Conservation (phyloP, 768 basidiomycete genomes). For the Steccherinum ochraceum region DNA sequence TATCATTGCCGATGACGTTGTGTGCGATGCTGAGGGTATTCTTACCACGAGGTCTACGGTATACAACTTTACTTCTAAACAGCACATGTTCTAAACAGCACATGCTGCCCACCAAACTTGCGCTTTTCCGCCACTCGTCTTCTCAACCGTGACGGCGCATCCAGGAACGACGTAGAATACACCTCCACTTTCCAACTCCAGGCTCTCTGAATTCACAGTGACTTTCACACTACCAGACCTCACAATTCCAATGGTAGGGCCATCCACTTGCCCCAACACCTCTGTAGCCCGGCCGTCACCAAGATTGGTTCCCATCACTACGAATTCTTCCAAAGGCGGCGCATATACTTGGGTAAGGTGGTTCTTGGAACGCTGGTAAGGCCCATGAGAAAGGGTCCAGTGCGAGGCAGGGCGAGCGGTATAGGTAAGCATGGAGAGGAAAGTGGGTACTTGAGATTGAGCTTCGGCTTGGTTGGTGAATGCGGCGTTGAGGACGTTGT, state of each 20-base stretch:
- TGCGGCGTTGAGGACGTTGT: constrained; percentile 55
- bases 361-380: constrained; percentile 10
- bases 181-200: constrained; percentile 14
- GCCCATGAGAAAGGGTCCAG: constrained; percentile 15
- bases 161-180: constrained; percentile 19
- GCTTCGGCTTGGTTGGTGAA: constrained; percentile 22
- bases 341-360: constrained; percentile 16
- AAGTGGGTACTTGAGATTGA: constrained; percentile 13
- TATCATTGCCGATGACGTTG: no score
- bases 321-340: constrained; percentile 24
- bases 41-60: no score
- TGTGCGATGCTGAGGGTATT: no score
- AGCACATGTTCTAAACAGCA: constrained; percentile 3
- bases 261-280: constrained; percentile 5
- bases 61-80: no score
- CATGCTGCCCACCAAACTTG: constrained; percentile 23
- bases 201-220: constrained; percentile 8
- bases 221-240: constrained; percentile 13
- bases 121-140: constrained; percentile 5
- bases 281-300: neutral
- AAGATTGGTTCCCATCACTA: constrained; percentile 20
- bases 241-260: constrained; percentile 22
- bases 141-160: constrained; percentile 6
- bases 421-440: constrained; percentile 21
- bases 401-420: constrained; percentile 18